Evolutionary conservation across 495 filamentous ascomycete species (phyloP), one percentile per base, ranked within the genome.

Genomic region (Aspergillus affinis): DNA sequence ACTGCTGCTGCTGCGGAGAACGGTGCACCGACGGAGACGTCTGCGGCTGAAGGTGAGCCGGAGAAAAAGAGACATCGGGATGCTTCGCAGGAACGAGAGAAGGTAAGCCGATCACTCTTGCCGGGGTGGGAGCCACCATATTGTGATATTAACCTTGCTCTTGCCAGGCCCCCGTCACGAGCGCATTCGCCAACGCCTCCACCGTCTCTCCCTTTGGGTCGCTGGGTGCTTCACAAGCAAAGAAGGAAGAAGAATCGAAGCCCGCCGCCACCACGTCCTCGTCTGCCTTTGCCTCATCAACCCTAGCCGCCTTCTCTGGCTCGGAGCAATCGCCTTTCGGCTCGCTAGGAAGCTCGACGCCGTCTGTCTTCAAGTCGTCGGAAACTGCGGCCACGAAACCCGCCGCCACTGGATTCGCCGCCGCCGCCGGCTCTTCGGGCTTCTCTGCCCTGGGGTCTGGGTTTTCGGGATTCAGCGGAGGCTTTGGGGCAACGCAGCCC

Each of bases 321-420:
- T 82, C 84, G 17, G 71, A 81, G 32, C 67, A 79, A 17, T 88
- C 86, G 5, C 82, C 84, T 9, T 88, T 88, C 61, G 80, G 84
- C 48, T 67, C 77, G 9, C 58, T 84, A 49, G 78, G 73, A 52
- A 59, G 71, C 29, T 73, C 79, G 2, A 69, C 73, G 17, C 55
- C 71, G n/a, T 80, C 77, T 15, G 62, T 75, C 21, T 79, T 79
- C 69, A 74, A 72, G 49, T 66, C 71, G 46, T 58, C 56, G 20
- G 58, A 58, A 48, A 61, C 58, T 27, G 57, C 51, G 23, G 5
- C 66, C 18, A 53, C 61, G n/a, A 69, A 70, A 29, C 58, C 65
- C 6, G 58, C 68, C 4, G 41, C 61, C 26, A 58, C 72, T 30
- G 74, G 72, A 27, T 81, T 81, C 66, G 73, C 65, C 36, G 55